A percentile compares a stretch with the other conserved stretches of the same genome.
These are phyloP conservation scores for Acer yangbiense DNA, from an alignment of 345 rosid genomes.

Conservation along the genomic window DNA sequence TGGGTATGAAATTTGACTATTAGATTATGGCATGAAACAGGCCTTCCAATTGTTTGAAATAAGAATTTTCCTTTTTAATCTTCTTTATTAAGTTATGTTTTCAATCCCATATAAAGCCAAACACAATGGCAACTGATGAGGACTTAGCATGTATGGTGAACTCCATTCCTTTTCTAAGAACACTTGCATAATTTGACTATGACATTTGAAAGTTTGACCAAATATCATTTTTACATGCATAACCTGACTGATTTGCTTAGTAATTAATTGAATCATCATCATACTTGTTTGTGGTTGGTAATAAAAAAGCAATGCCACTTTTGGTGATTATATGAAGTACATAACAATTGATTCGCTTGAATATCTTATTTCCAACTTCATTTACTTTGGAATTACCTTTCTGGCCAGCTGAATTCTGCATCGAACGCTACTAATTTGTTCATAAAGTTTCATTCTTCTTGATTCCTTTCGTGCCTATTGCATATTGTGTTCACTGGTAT, in stretches of 20 bases:
- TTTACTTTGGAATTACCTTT: not conserved
- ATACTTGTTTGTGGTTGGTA: not conserved
- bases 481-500: not conserved
- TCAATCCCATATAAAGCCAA: not conserved
- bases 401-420: not conserved
- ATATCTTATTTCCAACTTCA: not conserved
- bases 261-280: not conserved
- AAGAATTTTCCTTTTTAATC: not conserved
- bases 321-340: not conserved
- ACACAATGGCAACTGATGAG: not conserved
- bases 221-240: not conserved
- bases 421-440: not conserved
- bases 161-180: not conserved
- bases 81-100: not conserved
- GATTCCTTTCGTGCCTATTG: not conserved
- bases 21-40: not conserved
- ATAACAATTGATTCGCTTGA: not conserved
- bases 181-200: not conserved
- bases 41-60: not conserved
- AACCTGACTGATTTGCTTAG: not conserved
- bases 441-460: not conserved
- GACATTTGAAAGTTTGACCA: not conserved
- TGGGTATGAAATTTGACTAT: slow-evolving; percentile 49
- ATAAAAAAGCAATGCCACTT: not conserved
- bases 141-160: not conserved